These are phyloP conservation scores for Exophiala phaeomuriformis DNA, from an alignment of 2,329 filamentous ascomycete genomes.

Conservation along the genomic window DNA sequence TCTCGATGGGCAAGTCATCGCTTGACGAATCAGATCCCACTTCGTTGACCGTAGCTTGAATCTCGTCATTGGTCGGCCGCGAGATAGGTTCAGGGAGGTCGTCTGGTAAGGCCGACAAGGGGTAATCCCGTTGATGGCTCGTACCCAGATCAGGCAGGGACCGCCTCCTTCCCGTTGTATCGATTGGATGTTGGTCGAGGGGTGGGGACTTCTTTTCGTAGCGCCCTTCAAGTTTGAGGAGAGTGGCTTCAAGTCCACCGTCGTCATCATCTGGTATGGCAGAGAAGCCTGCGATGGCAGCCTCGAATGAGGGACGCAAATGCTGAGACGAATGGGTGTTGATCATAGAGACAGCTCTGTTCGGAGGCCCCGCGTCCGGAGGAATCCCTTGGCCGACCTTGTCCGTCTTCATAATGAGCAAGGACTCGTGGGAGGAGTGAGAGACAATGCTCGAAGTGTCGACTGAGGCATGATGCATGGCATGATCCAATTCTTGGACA, in stretches of 20 bases:
- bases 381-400: constrained; percentile 18
- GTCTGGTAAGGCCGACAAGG: not conserved
- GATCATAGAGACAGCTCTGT: constrained; percentile 37
- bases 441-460: constrained; percentile 33
- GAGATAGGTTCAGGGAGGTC: not conserved
- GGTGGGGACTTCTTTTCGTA: constrained; percentile 51
- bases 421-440: constrained; percentile 27
- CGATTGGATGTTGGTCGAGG: constrained; percentile 19
- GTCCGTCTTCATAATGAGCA: constrained; percentile 27
- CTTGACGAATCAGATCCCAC: constrained; percentile 4
- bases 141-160: constrained; percentile 19
- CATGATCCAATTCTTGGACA: constrained; percentile 53
- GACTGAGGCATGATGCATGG: constrained; percentile 32
- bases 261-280: constrained; percentile 83
- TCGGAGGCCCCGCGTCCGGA: constrained; percentile 25
- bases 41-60: constrained; percentile 12
- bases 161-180: constrained; percentile 12
- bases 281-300: constrained; percentile 76
- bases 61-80: not conserved
- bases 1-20: constrained; percentile 6
- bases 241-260: constrained; percentile 83
- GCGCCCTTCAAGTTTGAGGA: constrained; percentile 85
- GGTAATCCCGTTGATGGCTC: constrained; percentile 3
- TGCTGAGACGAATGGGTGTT: constrained; percentile 51
- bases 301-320: constrained; percentile 68